Evolutionary conservation across 1,284 basidiomycete species (phyloP).

Genomic region (Microbotryomycetes sp.): DNA sequence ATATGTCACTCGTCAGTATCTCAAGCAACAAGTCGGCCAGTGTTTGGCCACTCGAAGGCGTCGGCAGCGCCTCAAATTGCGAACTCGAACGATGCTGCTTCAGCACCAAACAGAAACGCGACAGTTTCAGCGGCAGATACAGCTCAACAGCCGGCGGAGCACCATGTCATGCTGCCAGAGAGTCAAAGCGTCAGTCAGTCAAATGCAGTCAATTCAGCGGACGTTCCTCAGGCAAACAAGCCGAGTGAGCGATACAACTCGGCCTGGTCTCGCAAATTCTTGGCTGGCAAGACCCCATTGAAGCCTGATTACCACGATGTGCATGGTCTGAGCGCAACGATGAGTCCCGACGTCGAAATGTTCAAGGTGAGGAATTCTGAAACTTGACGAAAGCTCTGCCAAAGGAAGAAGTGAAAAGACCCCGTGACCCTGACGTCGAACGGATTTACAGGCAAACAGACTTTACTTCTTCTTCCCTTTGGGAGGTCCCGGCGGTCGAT

Average conservation of each 20-base stretch:
- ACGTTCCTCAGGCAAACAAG: no score
- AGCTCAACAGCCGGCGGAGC: no score
- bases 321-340: slow-evolving; percentile 41
- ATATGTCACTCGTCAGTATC: no score
- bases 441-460: slow-evolving; percentile 38
- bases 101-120: no score
- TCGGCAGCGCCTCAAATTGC: no score
- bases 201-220: no score
- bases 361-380: slow-evolving; percentile 24
- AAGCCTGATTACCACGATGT: slow-evolving; percentile 47
- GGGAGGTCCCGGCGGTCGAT: slow-evolving; percentile 46
- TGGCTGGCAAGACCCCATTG: slow-evolving; percentile 45
- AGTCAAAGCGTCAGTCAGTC: no score
- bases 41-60: no score
- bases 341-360: slow-evolving; percentile 44
- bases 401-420: not conserved
- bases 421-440: not conserved
- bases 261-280: slow-evolving; percentile 46
- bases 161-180: no score
- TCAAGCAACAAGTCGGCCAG: no score
- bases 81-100: no score
- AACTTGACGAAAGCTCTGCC: not conserved
- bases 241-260: not conserved
- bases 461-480: slow-evolving; percentile 45
- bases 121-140: no score